These are phyloP conservation scores for Allomyces macrogynus DNA, from an alignment of 192 early-diverging fungal genomes.

Conservation along the genomic window DNA sequence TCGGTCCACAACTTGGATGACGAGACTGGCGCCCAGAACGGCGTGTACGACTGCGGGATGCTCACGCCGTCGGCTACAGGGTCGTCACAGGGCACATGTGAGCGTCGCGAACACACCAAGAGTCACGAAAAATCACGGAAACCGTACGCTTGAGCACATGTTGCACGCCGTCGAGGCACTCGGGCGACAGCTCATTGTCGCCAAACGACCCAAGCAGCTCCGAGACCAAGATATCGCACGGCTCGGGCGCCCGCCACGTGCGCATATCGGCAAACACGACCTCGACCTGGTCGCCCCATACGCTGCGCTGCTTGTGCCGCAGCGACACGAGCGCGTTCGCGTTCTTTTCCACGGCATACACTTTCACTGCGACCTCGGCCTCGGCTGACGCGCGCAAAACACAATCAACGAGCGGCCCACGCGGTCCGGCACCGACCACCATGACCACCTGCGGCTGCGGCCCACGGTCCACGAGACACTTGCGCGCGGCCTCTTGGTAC, in stretches of 20 bases:
- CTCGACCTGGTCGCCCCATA: slow-evolving; percentile 63
- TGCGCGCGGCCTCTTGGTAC: slow-evolving; percentile 56
- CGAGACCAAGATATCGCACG: slow-evolving; percentile 79
- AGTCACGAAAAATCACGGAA: neutral
- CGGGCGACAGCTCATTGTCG: slow-evolving; percentile 98
- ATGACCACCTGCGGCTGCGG: slow-evolving; percentile 41
- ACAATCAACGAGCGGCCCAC: slow-evolving; percentile 81
- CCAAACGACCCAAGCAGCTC: slow-evolving; percentile 96
- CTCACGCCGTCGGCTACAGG: slow-evolving; percentile 51
- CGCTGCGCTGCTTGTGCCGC: slow-evolving; percentile 42
- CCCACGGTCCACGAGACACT: slow-evolving; percentile 31
- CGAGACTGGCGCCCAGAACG: slow-evolving; percentile 71
- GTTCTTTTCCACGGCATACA: slow-evolving; percentile 93
- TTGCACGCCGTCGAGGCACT: slow-evolving; percentile 85
- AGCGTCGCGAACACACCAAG: neutral
- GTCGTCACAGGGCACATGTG: neutral
- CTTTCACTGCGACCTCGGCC: slow-evolving; percentile 29
- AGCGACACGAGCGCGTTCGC: slow-evolving; percentile 79
- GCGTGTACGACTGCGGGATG: slow-evolving; percentile 69
- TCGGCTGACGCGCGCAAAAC: slow-evolving; percentile 54
- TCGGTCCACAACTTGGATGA: slow-evolving; percentile 63
- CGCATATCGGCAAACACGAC: slow-evolving; percentile 87
- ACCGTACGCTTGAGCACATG: slow-evolving; percentile 40
- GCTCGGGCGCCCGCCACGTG: slow-evolving; percentile 44
- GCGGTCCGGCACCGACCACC: slow-evolving; percentile 78